Base-by-base conservation (phyloP, 345 rosid genomes). In the Alliaria petiolata region DNA sequence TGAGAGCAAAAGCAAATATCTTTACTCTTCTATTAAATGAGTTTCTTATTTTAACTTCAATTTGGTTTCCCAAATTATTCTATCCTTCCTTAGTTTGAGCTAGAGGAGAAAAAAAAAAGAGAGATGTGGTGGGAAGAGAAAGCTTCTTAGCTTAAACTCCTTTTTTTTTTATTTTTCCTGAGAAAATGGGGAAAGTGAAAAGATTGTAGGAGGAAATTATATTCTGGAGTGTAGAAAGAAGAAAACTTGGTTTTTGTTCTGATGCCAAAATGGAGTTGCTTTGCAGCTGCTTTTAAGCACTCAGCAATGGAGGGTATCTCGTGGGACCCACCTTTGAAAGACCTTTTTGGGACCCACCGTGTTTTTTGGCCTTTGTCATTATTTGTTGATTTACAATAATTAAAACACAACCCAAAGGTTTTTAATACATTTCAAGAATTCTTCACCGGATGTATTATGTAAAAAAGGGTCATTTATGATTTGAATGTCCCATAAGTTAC, bases 201-300 rank as follows among this genome's bases (percentile, higher is more conserved):
- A 66, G 20, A 31, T 22, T 73, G 33, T 11, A 16, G 4, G 43
- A 36, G 7, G 25, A 47, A 56, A 56, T 11, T 14, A 10, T 50
- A 67, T 51, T 60, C 76, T 66, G 4, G 66, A 62, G 52, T 72
- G 70, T 69, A 49, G 60, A 65, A 44, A 60, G 72, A 56, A 72
- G 63, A 39, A 68, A 64, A 47, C 62, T 57, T 22, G 60, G 50
- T 51, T 55, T 45, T 42, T 31, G 76, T 76, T 69, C 58, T 35
- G 79, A 70, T 76, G 74, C 62, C 30, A 43, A 69, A 70, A 64
- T 56, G 71, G 43, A 70, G 63, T 65, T 71, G 83, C 78, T 69
- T 72, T 72, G 79, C 65, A 76, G 86, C 83, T 78, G 89, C 82
- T 76, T 81, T 78, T 83, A 80, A 76, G n/a, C n/a, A 22, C 81